Conservation (phyloP, 78 protist genomes). For the Dictyostelium capitatum region DNA sequence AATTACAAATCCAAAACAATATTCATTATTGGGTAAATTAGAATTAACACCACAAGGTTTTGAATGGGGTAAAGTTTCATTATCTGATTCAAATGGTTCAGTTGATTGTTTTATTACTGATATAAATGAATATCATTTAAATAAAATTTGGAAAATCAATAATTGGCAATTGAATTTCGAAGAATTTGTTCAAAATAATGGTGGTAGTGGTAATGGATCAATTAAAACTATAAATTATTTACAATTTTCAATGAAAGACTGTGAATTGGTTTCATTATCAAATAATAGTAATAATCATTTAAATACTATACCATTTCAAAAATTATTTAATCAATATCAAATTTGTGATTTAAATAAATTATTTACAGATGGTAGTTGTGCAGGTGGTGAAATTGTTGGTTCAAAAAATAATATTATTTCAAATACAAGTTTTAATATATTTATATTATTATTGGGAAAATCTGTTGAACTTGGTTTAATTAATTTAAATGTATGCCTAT, state of each 20-base stretch:
- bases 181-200: background rate
- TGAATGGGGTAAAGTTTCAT: slow-evolving; percentile 58
- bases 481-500: background rate
- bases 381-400: background rate
- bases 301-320: slow-evolving; percentile 28
- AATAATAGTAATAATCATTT: background rate
- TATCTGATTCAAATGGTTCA: background rate
- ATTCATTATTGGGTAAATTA: slow-evolving; percentile 34
- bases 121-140: slow-evolving; percentile 44
- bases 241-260: slow-evolving; percentile 61
- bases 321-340: slow-evolving; percentile 4
- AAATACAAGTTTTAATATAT: background rate
- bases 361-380: background rate
- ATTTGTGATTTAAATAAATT: background rate
- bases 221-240: background rate
- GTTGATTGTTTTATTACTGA: slow-evolving; percentile 8
- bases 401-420: background rate
- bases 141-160: slow-evolving; percentile 69
- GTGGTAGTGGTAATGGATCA: too few relatives aligned
- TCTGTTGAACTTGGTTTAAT: background rate
- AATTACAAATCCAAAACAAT: background rate
- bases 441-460: slow-evolving; percentile 14
- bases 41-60: slow-evolving; percentile 18
- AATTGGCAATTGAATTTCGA: slow-evolving; percentile 7
- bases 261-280: slow-evolving; percentile 24